Evolutionary conservation across 331 rosid genomes (phyloP).

Genomic region (Quercus tomentella): DNA sequence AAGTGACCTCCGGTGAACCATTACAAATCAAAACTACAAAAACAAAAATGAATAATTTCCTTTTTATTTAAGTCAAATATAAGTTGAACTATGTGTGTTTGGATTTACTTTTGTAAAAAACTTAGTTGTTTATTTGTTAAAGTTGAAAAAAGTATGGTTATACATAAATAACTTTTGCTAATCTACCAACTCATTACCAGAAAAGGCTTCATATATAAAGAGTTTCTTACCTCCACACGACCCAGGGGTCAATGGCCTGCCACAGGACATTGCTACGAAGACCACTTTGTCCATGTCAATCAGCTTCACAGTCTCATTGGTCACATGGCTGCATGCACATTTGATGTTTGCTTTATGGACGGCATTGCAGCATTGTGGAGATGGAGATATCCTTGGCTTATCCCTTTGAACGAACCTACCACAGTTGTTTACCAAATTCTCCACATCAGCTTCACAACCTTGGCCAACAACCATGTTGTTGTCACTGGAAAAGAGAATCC

Average conservation of each 20-base stretch:
- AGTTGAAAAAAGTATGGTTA: too few species aligned
- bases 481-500: neutral
- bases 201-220: too few species aligned
- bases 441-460: conserved; percentile 13
- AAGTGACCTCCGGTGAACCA: too few species aligned
- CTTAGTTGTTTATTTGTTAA: too few species aligned
- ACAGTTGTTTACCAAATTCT: too few species aligned
- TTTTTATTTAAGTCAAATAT: too few species aligned
- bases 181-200: too few species aligned
- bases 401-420: conserved; percentile 11
- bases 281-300: conserved; percentile 31
- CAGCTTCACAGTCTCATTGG: conserved; percentile 1
- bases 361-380: conserved; percentile 18
- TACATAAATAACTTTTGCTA: too few species aligned
- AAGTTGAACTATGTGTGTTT: too few species aligned
- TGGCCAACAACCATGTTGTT: conserved; percentile 9
- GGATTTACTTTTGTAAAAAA: too few species aligned
- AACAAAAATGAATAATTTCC: too few species aligned
- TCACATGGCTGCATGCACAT: conserved; percentile 19
- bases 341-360: conserved; percentile 8
- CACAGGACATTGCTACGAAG: conserved; percentile 22
- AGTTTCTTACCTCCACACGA: conserved; percentile 33
- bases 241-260: conserved; percentile 16
- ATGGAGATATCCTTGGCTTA: neutral
- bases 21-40: too few species aligned